Conservation (phyloP, 192 early-diverging fungal genomes). For the Gonapodya prolifera region DNA sequence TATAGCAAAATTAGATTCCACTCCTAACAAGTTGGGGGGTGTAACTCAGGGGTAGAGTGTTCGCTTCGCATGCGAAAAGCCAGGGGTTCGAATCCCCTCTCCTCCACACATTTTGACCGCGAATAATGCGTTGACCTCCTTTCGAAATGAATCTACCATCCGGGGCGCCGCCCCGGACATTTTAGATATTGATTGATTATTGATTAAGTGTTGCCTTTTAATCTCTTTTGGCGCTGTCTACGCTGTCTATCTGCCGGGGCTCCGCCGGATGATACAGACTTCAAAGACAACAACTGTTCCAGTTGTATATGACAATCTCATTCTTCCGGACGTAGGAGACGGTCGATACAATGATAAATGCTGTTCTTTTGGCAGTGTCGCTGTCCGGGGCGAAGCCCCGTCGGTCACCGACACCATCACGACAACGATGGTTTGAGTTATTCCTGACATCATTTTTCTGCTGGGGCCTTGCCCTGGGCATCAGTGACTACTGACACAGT, state of each 20-base stretch:
- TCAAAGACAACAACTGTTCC: not conserved
- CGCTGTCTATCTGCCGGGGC: not conserved
- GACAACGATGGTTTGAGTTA: too few relatives aligned
- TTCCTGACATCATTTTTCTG: too few relatives aligned
- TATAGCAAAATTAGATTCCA: too few relatives aligned
- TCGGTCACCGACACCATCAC: too few relatives aligned
- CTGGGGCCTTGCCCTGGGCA: too few relatives aligned
- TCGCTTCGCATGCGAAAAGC: constrained; percentile 49
- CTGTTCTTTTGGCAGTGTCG: too few relatives aligned
- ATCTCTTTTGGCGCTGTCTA: not conserved
- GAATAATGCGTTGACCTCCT: not conserved
- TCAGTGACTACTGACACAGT: too few relatives aligned
- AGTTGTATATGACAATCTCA: too few relatives aligned
- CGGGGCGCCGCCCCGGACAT: not conserved
- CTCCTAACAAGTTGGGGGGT: too few relatives aligned
- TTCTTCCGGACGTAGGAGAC: too few relatives aligned
- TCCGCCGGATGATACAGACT: not conserved
- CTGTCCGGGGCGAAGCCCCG: too few relatives aligned
- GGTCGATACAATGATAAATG: too few relatives aligned
- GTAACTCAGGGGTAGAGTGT: constrained; percentile 49
- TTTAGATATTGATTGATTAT: not conserved
- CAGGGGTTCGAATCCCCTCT: constrained; percentile 43
- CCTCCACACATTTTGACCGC: constrained; percentile 28
- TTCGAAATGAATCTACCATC: not conserved
- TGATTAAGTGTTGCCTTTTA: not conserved